These are phyloP conservation scores for Puccinia horiana DNA, from an alignment of 1,284 basidiomycete species.

Conservation along the genomic window DNA sequence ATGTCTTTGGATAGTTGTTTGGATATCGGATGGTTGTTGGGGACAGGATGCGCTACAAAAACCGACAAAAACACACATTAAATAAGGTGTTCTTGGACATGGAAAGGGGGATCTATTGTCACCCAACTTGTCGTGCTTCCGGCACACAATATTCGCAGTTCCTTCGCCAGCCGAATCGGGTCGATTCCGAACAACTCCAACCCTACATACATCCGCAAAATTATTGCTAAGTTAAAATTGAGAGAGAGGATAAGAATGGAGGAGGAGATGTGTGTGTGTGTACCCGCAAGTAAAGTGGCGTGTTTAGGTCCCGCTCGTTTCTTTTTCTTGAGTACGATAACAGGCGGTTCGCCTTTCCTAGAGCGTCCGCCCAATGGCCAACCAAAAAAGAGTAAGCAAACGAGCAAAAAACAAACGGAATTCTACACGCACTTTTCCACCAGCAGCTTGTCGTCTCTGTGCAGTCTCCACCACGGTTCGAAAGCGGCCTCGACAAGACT, in stretches of 20 bases:
- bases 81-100: background rate
- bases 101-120: background rate
- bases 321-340: slow-evolving; percentile 21
- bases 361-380: background rate
- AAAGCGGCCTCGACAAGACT: background rate
- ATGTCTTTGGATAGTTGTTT: background rate
- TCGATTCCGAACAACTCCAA: slow-evolving; percentile 33
- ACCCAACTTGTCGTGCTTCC: slow-evolving; percentile 42
- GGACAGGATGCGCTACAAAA: background rate
- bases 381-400: background rate
- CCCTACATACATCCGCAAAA: background rate
- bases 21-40: background rate
- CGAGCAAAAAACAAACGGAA: background rate
- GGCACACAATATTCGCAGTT: slow-evolving; percentile 20
- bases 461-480: slow-evolving; percentile 42
- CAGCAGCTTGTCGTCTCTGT: background rate
- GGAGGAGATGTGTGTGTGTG: background rate
- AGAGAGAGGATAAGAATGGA: background rate
- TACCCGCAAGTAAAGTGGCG: slow-evolving; percentile 29
- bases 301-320: slow-evolving; percentile 12
- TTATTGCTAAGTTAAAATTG: background rate
- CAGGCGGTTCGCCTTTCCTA: slow-evolving; percentile 21
- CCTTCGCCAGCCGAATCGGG: slow-evolving; percentile 13
- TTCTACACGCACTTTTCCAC: background rate
- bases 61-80: background rate